Evolutionary conservation across 108 stramenopile species (phyloP).

Genomic region (Cyclotella sp.): DNA sequence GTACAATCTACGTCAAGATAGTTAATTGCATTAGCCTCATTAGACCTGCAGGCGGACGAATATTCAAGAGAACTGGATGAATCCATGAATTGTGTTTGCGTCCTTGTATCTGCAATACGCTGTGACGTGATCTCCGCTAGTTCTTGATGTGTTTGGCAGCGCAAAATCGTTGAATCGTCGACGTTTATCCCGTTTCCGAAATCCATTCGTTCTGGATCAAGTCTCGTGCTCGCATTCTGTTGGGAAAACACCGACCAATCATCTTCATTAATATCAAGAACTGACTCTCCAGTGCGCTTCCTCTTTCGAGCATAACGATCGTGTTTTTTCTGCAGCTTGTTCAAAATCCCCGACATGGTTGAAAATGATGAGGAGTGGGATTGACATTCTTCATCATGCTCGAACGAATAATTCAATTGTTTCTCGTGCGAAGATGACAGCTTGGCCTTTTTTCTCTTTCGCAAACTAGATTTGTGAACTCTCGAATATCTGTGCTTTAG

Average conservation of each 20-base stretch:
- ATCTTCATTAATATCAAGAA: slow-evolving; percentile 1
- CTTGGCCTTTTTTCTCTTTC: not conserved
- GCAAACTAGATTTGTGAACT: slow-evolving; percentile 21
- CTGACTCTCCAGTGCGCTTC: slow-evolving; percentile 17
- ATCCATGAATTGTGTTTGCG: not conserved
- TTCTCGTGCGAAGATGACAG: slow-evolving; percentile 4
- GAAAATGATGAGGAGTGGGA: not conserved
- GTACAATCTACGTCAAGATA: not conserved
- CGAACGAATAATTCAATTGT: not conserved
- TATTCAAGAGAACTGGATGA: not conserved
- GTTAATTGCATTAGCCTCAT: not conserved
- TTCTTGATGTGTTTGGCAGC: not conserved
- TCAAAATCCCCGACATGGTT: slow-evolving; percentile 39
- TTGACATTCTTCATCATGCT: not conserved
- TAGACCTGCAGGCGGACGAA: not conserved
- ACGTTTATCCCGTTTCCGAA: not conserved
- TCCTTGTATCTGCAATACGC: not conserved
- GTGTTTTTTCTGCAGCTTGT: slow-evolving; percentile 43
- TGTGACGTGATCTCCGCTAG: not conserved
- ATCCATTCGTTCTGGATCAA: not conserved
- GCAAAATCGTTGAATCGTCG: not conserved
- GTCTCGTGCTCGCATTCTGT: not conserved
- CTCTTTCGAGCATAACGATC: slow-evolving; percentile 23
- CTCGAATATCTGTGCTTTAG: slow-evolving; percentile 40
- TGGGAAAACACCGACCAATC: not conserved